These are phyloP conservation scores for Chenopodium berlandieri DNA, from an alignment of 148 eudicot species.

Conservation along the genomic window DNA sequence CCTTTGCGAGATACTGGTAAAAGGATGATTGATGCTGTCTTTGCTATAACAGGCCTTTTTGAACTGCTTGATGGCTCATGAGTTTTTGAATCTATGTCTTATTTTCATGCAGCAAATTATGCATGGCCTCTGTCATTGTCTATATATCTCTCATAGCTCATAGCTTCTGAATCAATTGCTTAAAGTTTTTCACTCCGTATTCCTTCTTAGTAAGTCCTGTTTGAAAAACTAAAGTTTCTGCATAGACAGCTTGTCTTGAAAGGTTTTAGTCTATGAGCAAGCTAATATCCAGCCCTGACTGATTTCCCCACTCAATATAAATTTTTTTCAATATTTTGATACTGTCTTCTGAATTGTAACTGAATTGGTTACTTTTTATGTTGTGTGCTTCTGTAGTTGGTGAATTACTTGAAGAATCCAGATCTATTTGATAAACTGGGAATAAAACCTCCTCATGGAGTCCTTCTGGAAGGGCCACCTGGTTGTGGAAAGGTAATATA, in stretches of 20 bases:
- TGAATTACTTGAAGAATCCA: constrained; percentile 86
- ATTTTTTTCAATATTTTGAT: too few relatives aligned
- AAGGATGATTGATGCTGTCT: background rate
- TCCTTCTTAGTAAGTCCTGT: background rate
- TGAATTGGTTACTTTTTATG: background rate
- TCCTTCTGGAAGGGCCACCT: constrained; percentile 92
- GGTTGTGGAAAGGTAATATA: constrained; percentile 86
- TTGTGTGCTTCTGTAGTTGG: constrained; percentile 46
- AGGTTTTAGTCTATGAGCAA: background rate
- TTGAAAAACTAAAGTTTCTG: background rate
- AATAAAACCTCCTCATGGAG: constrained; percentile 96
- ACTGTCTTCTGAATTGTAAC: background rate
- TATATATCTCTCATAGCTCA: background rate
- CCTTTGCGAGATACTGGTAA: background rate
- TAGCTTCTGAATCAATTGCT: background rate
- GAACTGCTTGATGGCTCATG: background rate
- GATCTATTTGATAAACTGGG: constrained; percentile 86
- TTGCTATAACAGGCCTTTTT: background rate
- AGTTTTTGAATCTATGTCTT: background rate
- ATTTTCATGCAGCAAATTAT: background rate
- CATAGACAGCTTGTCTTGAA: background rate
- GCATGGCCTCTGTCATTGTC: background rate
- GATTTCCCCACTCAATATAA: too few relatives aligned
- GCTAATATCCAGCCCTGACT: background rate
- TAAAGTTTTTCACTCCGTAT: background rate